Conservation (phyloP, 345 rosid species). For the Heritiera littoralis region DNA sequence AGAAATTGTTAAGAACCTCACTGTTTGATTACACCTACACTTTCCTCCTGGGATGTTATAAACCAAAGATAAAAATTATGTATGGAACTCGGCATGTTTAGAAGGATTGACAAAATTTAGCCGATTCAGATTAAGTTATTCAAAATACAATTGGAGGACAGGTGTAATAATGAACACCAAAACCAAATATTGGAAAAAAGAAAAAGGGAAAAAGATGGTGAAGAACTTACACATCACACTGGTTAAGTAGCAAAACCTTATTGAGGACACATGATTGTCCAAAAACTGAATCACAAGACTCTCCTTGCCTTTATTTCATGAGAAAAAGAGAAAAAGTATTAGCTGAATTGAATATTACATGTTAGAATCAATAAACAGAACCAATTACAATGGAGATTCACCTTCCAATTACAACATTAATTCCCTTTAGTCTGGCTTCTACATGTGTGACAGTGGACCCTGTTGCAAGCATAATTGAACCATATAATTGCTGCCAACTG, state of each 20-base stretch:
- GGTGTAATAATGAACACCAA: too few species aligned
- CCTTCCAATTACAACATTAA: slow-evolving; percentile 82
- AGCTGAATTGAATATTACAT: slow-evolving; percentile 7
- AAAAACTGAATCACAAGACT: slow-evolving; percentile 77
- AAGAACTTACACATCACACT: slow-evolving; percentile 73
- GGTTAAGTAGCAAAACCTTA: slow-evolving; percentile 79
- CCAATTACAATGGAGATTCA: slow-evolving; percentile 30
- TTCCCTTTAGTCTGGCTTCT: slow-evolving; percentile 77
- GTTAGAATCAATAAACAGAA: slow-evolving; percentile 9
- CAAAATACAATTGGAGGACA: too few species aligned
- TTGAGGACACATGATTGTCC: slow-evolving; percentile 87
- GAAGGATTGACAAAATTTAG: too few species aligned
- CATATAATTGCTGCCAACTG: neutral
- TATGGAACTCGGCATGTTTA: too few species aligned
- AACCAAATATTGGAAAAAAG: neutral
- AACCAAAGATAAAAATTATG: too few species aligned
- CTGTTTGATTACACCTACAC: too few species aligned
- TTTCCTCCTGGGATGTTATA: too few species aligned
- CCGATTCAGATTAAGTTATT: too few species aligned
- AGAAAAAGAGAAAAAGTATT: slow-evolving; percentile 25
- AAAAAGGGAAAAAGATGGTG: neutral
- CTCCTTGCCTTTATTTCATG: slow-evolving; percentile 64
- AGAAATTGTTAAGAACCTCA: neutral
- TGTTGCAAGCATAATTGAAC: slow-evolving; percentile 28
- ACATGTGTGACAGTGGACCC: slow-evolving; percentile 45